Evolutionary conservation across 352 stramenopile species (phyloP), one percentile per base, ranked within the genome.

Genomic region (Sclerospora graminicola): DNA sequence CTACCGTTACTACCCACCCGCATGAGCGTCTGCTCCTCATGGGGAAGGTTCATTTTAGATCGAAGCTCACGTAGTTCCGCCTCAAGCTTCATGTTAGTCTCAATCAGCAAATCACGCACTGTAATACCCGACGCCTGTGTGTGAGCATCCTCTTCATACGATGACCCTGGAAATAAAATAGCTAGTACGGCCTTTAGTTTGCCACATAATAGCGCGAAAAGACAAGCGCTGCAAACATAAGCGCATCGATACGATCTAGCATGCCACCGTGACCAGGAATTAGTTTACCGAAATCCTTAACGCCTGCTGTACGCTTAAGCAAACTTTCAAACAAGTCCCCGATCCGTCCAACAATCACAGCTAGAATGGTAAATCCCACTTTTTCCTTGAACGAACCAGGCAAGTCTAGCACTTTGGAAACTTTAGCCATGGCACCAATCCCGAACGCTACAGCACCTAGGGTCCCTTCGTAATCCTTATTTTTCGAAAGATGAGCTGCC

Each of bases 401-500:
- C 0, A 95, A 28, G 7, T 75, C 54, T 46, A 93, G 83, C 14
- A 78, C 7, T 2, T 70, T 23, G 18, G 64, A 82, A 7, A 61
- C 59, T 23, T 92, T 59, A 9, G 88, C 62, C 69, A 92, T 96
- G 8, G 90, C 83, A n/a, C 73, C 71, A 30, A 97, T 53, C 10
- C 79, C 87, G 13, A 80, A 82, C 0, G 82, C 32, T 4, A 82
- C 55, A 2, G 89, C 94, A 10, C 84, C 88, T 3, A 97, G 36
- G 5, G 94, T 89, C 13, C 94, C 92, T 64, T 98, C 92, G n/a
- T 98, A 85, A 34, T 96, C 95, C 58, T 98, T 98, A 70, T 98
- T 97, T 16, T 94, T 93, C 41, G 85, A 97, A 6, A 96, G 60
- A 33, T 91, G 86, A 4, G 84, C 82, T 2, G 92, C 91, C 4